A percentile compares a stretch with the other conserved stretches of the same genome.
phyloP scores from a whole-genome alignment of 306 rosid species.

The Arachis hypogaea region DNA sequence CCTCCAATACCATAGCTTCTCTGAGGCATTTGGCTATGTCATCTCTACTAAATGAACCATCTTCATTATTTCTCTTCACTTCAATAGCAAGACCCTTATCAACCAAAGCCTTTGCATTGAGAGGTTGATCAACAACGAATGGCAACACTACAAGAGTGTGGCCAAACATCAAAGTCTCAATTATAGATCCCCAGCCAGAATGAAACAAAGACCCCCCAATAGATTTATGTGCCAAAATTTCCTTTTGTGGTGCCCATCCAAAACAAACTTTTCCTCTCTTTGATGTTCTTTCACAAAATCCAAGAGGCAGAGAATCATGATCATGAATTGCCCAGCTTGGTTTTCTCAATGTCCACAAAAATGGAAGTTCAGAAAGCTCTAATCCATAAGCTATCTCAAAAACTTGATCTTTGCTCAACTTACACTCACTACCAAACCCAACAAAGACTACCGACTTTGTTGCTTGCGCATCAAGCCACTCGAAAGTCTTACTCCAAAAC shows the following conservation, averaged over 20 bases:
- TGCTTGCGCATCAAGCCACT: constrained; percentile 50
- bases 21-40: constrained; percentile 43
- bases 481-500: constrained; percentile 27
- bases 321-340: constrained; percentile 42
- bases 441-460: constrained; percentile 49
- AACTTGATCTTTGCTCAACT: constrained; percentile 43
- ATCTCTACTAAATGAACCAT: constrained; percentile 46
- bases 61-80: neutral
- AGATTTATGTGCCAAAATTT: constrained; percentile 48
- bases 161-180: constrained; percentile 33
- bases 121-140: neutral
- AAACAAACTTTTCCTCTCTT: constrained; percentile 38
- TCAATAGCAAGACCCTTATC: neutral
- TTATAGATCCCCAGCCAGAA: constrained; percentile 50
- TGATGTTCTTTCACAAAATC: constrained; percentile 38
- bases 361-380: constrained; percentile 48
- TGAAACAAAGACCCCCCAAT: constrained; percentile 57
- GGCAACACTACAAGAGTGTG: neutral
- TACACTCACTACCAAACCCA: constrained; percentile 57
- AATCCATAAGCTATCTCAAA: constrained; percentile 53
- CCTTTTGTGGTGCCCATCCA: constrained; percentile 51
- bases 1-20: constrained; percentile 43
- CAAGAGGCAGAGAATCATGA: constrained; percentile 32
- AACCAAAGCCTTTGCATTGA: neutral
- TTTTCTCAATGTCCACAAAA: constrained; percentile 50